Evolutionary conservation across 768 basidiomycete genomes (phyloP).

Genomic region (Amanita fuliginea): DNA sequence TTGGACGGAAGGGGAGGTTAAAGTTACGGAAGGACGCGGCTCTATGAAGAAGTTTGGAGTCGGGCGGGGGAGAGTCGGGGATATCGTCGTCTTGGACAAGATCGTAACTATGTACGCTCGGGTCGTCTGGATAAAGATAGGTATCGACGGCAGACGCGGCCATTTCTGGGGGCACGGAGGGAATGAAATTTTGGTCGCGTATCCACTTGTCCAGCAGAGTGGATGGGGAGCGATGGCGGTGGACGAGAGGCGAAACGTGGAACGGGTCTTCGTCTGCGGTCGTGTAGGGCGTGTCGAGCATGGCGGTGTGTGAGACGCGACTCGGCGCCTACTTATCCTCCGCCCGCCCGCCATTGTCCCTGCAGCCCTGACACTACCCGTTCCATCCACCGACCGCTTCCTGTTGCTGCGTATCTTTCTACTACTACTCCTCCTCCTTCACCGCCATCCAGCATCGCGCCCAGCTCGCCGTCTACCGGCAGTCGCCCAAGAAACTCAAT

Average conservation of each 20-base stretch:
- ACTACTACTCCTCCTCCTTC: slow-evolving; percentile 30
- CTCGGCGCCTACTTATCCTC: neutral
- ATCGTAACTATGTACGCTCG: slow-evolving; percentile 33
- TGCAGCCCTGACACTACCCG: slow-evolving; percentile 31
- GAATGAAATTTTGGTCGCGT: slow-evolving; percentile 30
- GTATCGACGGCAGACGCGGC: slow-evolving; percentile 31
- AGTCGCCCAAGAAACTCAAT: slow-evolving; percentile 77
- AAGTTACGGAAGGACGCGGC: slow-evolving; percentile 30
- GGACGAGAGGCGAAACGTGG: slow-evolving; percentile 24
- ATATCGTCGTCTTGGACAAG: slow-evolving; percentile 42
- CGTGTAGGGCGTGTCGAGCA: slow-evolving; percentile 36
- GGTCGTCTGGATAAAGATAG: slow-evolving; percentile 20
- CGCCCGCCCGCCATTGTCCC: neutral
- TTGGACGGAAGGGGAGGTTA: slow-evolving; percentile 33
- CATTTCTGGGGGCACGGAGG: slow-evolving; percentile 13
- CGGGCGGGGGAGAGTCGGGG: slow-evolving; percentile 15
- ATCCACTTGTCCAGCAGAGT: slow-evolving; percentile 47
- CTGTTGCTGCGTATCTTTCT: slow-evolving; percentile 52
- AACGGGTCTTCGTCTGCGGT: slow-evolving; percentile 43
- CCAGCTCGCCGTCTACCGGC: slow-evolving; percentile 89
- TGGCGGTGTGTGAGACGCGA: slow-evolving; percentile 5
- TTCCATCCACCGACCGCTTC: slow-evolving; percentile 59
- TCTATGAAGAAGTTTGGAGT: slow-evolving; percentile 22
- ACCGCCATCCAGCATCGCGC: slow-evolving; percentile 72
- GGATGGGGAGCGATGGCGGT: slow-evolving; percentile 29